Percentiles rank a stretch among this genome's conserved stretches.
phyloP scores from a whole-genome alignment of 1,284 basidiomycete genomes.

The Kalmanozyma brasiliensis region DNA sequence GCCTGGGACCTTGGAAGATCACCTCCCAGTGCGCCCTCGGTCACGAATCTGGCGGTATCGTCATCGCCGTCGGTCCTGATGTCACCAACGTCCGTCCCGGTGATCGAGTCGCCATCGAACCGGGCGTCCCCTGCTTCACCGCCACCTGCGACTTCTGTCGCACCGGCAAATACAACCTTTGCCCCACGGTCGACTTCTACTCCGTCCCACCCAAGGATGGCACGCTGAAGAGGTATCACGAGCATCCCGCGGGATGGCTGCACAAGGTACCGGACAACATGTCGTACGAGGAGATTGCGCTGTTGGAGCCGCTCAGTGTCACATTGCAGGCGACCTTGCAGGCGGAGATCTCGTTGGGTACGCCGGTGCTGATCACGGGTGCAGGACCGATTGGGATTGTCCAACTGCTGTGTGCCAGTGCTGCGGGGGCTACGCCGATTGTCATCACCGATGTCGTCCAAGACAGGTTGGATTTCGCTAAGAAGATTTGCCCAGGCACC shows the following conservation, averaged over 20 bases:
- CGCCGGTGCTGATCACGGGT: conserved; percentile 50
- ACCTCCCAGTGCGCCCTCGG: conserved; percentile 58
- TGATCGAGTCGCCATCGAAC: conserved; percentile 65
- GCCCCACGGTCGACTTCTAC: conserved; percentile 66
- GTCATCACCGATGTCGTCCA: conserved; percentile 72
- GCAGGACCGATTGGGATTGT: conserved; percentile 72
- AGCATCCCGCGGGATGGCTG: conserved; percentile 72
- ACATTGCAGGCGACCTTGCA: conserved; percentile 72
- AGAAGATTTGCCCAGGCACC: conserved; percentile 71
- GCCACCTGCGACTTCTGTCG: conserved; percentile 71
- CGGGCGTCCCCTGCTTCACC: conserved; percentile 70
- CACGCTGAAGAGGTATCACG: conserved; percentile 69
- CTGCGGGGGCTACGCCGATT: conserved; percentile 72
- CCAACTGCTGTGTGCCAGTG: conserved; percentile 71
- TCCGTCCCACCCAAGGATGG: conserved; percentile 64
- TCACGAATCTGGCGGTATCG: conserved; percentile 64
- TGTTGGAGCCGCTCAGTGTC: conserved; percentile 72
- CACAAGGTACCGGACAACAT: conserved; percentile 70
- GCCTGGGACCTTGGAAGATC: conserved; percentile 61
- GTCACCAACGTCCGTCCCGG: conserved; percentile 58
- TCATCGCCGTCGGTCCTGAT: conserved; percentile 61
- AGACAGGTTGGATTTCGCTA: conserved; percentile 72
- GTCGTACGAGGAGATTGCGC: conserved; percentile 71
- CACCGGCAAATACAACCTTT: conserved; percentile 72
- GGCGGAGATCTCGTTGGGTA: conserved; percentile 70